Evolutionary conservation across 2,329 filamentous ascomycete genomes (phyloP), one percentile per base, ranked within the genome.

Genomic region (Hymenoscyphus fructigenus): DNA sequence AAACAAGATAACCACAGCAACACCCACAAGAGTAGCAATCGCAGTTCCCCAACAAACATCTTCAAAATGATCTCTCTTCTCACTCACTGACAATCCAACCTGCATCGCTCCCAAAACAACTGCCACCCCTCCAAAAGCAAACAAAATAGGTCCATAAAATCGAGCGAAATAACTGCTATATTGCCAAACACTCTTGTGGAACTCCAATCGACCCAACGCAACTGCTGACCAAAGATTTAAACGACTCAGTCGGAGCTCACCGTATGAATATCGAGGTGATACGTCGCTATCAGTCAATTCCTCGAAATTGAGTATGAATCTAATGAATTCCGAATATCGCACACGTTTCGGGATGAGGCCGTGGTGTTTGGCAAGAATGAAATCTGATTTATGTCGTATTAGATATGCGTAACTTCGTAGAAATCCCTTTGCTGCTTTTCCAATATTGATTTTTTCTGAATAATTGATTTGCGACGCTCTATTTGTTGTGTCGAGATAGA

Each of bases 321-420:
- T 56, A 26, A 67, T 59, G 3, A 57, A 10, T 26, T 58, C 59
- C 14, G 66, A 57, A 7, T 10, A 17, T 5, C 20, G 9, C 3
- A 68, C 56, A 67, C 44, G 6, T n/a, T n/a, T n/a, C n/a, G n/a
- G n/a, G n/a, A n/a, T n/a, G n/a, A 78, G 70, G 14, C 65, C 62
- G 60, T 38, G 1, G 71, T 67, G 23, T 70, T 64, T 14, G 7
- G 75, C 76, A 15, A 79, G 75, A 5, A 44, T 28, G 36, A 79
- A 75, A 64, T 79, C 77, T 28, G 74, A 76, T 62, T 75, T 67
- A 61, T 75, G 70, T 0, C 38, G 62, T 6, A 79, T 68, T 1
- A 79, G 68, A 6, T 71, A 62, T 0, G 59, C 47, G 63, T 78
- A 79, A 4, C 72, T 73, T 26, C 66, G 63, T 6, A 79, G 63